phyloP scores from a whole-genome alignment of 108 stramenopile species.

The Nitzschia palea region DNA sequence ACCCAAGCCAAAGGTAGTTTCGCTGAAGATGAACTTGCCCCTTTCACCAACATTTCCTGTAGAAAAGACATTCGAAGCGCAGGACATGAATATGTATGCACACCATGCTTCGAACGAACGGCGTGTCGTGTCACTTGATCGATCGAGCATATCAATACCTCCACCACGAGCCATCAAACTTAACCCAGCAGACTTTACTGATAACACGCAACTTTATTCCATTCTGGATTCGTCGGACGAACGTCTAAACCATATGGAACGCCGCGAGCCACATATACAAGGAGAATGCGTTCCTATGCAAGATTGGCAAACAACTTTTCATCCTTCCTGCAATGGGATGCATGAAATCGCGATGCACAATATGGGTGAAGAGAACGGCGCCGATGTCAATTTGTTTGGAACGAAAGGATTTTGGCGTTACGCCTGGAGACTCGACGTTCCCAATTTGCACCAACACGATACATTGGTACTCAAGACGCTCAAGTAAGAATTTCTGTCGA shows the following conservation, averaged over 20 bases:
- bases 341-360: slow-evolving; percentile 46
- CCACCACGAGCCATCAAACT: slow-evolving; percentile 19
- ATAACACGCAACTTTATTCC: slow-evolving; percentile 67
- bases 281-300: slow-evolving; percentile 81
- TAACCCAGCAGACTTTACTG: slow-evolving; percentile 58
- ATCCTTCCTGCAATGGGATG: slow-evolving; percentile 68
- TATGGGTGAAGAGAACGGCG: slow-evolving; percentile 27
- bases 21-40: slow-evolving; percentile 8
- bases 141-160: neutral
- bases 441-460: slow-evolving; percentile 30
- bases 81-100: slow-evolving; percentile 20
- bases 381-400: slow-evolving; percentile 54
- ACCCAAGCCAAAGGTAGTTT: neutral
- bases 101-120: neutral
- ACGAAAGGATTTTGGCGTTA: slow-evolving; percentile 73
- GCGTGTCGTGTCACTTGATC: slow-evolving; percentile 27
- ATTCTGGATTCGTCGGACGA: slow-evolving; percentile 59
- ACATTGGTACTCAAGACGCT: slow-evolving; percentile 60
- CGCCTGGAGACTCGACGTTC: slow-evolving; percentile 63
- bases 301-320: slow-evolving; percentile 75
- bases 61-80: slow-evolving; percentile 3
- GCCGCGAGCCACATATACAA: slow-evolving; percentile 39
- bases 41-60: neutral
- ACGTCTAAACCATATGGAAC: slow-evolving; percentile 51
- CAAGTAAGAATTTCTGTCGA: slow-evolving; percentile 43